A percentile compares a stretch with the other conserved stretches of the same genome.
These are phyloP conservation scores for Fusarium nodosum DNA, from an alignment of 2,329 filamentous ascomycete genomes.

Conservation along the genomic window DNA sequence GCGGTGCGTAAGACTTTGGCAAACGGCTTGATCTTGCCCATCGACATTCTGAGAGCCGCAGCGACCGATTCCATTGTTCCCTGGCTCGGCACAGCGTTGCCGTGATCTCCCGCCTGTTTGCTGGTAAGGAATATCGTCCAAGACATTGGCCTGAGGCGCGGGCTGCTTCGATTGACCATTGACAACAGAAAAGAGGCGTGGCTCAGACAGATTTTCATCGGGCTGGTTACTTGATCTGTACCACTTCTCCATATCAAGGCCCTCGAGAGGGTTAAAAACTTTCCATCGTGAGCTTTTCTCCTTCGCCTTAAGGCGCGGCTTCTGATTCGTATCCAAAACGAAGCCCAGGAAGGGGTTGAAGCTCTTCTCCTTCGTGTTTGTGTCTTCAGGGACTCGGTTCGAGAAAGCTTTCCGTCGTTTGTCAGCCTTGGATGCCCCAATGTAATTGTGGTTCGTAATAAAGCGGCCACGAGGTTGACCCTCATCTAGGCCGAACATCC, in stretches of 20 bases:
- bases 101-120: background rate
- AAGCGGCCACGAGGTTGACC: background rate
- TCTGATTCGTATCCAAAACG: background rate
- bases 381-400: conserved; percentile 6
- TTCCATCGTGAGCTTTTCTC: conserved; percentile 40
- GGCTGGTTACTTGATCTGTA: conserved; percentile 2
- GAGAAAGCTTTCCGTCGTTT: background rate
- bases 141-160: conserved; percentile 32
- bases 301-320: conserved; percentile 1
- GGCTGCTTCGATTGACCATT: conserved; percentile 10
- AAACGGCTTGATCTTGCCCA: conserved; percentile 25
- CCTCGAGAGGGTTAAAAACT: conserved; percentile 35
- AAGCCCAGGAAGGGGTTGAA: conserved; percentile 44
- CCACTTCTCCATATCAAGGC: conserved; percentile 43
- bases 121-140: conserved; percentile 29
- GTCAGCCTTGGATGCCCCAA: background rate
- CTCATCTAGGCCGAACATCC: background rate
- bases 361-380: background rate
- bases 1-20: conserved; percentile 38
- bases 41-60: conserved; percentile 17
- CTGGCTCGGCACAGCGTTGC: conserved; percentile 37
- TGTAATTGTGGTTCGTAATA: background rate
- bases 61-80: conserved; percentile 22
- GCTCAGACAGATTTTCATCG: background rate
- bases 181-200: conserved; percentile 29